Conservation (phyloP, 164 flowering plant species). For the Piper longum region DNA sequence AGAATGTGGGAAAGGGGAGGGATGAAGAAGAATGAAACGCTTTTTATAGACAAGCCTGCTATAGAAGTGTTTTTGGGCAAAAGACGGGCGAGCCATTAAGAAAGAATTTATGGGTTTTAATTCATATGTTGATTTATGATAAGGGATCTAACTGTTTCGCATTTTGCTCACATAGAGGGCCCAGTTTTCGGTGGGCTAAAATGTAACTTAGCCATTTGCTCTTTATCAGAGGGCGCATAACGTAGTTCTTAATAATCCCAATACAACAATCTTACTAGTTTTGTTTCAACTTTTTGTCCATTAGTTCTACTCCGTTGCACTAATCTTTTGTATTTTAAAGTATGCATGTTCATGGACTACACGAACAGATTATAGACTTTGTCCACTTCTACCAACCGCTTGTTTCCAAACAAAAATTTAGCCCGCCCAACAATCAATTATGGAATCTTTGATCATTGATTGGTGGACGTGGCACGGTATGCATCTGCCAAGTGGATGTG, state of each 20-base stretch:
- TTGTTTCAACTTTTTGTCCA: neutral
- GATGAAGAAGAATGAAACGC: neutral
- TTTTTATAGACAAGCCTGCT: too few species aligned
- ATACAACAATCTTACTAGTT: too few species aligned
- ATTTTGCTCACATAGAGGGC: neutral
- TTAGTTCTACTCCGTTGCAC: neutral
- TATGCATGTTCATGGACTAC: neutral
- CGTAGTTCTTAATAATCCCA: too few species aligned
- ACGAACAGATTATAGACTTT: neutral
- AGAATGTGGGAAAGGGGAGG: neutral
- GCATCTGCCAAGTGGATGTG: too few species aligned
- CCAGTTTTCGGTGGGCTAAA: neutral
- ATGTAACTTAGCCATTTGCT: too few species aligned
- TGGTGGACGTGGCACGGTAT: neutral
- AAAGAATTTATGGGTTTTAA: neutral
- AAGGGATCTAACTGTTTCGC: neutral
- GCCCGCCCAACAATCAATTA: neutral
- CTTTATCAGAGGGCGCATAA: too few species aligned
- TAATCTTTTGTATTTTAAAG: too few species aligned
- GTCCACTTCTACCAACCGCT: conserved; percentile 2
- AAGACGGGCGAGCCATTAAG: neutral
- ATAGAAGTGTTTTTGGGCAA: neutral
- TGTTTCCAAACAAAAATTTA: neutral
- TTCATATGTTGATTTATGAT: neutral
- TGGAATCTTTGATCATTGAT: neutral